Conservation (phyloP, 768 basidiomycete genomes). For the Xerocomellus dryophilus region DNA sequence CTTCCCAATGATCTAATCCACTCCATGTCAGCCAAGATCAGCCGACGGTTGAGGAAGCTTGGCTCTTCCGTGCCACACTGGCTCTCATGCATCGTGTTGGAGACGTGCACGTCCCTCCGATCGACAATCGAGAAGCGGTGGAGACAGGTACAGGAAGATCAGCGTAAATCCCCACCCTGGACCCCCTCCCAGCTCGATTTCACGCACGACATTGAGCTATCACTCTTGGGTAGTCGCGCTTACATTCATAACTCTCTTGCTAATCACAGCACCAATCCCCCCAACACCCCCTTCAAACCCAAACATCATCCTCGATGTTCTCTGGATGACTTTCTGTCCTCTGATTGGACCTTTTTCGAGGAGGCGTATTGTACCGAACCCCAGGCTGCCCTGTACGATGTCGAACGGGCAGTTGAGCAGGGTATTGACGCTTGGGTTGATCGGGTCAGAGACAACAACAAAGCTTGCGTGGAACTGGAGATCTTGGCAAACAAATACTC, state of each 20-base stretch:
- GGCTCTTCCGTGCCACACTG: slow-evolving; percentile 12
- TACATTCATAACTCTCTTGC: slow-evolving; percentile 28
- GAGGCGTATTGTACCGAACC: slow-evolving; percentile 14
- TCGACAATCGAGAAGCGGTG: slow-evolving; percentile 34
- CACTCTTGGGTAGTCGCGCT: slow-evolving; percentile 28
- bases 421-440: slow-evolving; percentile 36
- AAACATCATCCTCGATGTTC: slow-evolving; percentile 5
- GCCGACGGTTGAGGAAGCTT: slow-evolving; percentile 38
- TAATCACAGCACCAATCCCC: neutral
- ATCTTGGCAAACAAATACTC: slow-evolving; percentile 29
- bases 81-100: slow-evolving; percentile 8
- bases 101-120: slow-evolving; percentile 16
- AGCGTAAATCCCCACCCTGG: slow-evolving; percentile 33
- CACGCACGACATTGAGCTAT: slow-evolving; percentile 31
- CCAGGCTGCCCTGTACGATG: slow-evolving; percentile 31
- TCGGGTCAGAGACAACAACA: slow-evolving; percentile 1
- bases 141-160: slow-evolving; percentile 30
- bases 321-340: slow-evolving; percentile 20
- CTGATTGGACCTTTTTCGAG: slow-evolving; percentile 8
- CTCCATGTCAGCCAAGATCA: slow-evolving; percentile 37
- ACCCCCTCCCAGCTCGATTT: slow-evolving; percentile 28
- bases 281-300: neutral
- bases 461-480: slow-evolving; percentile 21
- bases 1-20: slow-evolving; percentile 36
- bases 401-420: slow-evolving; percentile 34